phyloP scores from a whole-genome alignment of 257 asterid species.

The Solanum infundibuliforme region DNA sequence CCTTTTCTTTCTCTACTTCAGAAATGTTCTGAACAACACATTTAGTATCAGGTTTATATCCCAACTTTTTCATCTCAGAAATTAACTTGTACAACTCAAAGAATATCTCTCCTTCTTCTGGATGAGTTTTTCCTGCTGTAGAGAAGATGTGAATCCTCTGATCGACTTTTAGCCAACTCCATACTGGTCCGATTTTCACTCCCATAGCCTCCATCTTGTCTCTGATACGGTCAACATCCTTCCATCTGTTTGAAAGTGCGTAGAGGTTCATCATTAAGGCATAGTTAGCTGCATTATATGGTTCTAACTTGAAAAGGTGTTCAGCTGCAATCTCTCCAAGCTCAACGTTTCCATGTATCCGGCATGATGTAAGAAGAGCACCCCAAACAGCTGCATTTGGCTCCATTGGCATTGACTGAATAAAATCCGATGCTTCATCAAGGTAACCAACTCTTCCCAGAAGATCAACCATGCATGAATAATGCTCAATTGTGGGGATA shows the following conservation, averaged over 20 bases:
- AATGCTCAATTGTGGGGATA: constrained; percentile 47
- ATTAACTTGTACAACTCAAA: constrained; percentile 45
- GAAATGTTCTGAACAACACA: constrained; percentile 35
- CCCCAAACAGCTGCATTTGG: constrained; percentile 58
- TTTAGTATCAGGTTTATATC: constrained; percentile 36
- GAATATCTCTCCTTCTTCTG: constrained; percentile 40
- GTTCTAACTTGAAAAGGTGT: constrained; percentile 42
- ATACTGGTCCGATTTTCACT: constrained; percentile 29
- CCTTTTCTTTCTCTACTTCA: constrained; percentile 43
- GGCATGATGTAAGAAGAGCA: constrained; percentile 50
- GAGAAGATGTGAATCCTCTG: constrained; percentile 31
- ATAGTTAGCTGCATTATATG: constrained; percentile 46
- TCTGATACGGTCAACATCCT: constrained; percentile 27
- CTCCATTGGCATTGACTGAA: constrained; percentile 32
- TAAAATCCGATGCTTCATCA: constrained; percentile 59
- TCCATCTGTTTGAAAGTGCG: constrained; percentile 35
- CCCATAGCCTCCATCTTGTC: constrained; percentile 27
- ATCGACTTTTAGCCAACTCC: constrained; percentile 48
- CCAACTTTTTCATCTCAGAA: constrained; percentile 40
- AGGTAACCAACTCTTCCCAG: constrained; percentile 53
- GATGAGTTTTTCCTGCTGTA: constrained; percentile 37
- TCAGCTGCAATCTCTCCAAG: constrained; percentile 48
- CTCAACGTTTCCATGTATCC: constrained; percentile 24
- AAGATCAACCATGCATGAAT: constrained; percentile 63
- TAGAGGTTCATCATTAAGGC: constrained; percentile 41